These are phyloP conservation scores for Mycena haematopus DNA, from an alignment of 768 basidiomycete species.

Conservation along the genomic window DNA sequence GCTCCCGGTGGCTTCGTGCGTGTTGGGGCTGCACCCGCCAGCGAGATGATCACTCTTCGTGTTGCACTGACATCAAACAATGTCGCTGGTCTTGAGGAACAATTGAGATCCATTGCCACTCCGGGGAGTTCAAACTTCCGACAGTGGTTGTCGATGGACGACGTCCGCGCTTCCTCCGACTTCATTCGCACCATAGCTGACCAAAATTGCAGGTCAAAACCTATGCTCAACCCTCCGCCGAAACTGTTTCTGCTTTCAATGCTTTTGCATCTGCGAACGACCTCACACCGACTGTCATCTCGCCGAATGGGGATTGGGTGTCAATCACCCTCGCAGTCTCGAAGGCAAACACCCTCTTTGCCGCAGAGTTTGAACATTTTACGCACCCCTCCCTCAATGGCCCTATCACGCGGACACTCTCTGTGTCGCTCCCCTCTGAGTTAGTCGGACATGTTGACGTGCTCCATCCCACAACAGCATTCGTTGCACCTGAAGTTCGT, in stretches of 20 bases:
- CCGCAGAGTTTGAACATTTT: slow-evolving; percentile 3
- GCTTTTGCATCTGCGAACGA: slow-evolving; percentile 7
- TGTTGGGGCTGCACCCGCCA: neutral
- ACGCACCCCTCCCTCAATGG: neutral
- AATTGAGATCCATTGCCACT: neutral
- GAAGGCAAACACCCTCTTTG: slow-evolving; percentile 15
- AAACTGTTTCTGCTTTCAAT: slow-evolving; percentile 4
- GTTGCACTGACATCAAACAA: slow-evolving; percentile 8
- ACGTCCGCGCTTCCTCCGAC: neutral
- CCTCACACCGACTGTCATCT: slow-evolving; percentile 8
- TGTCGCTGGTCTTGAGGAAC: neutral
- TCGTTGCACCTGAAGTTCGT: neutral
- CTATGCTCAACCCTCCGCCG: neutral
- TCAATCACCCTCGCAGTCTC: slow-evolving; percentile 14
- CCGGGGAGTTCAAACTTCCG: neutral
- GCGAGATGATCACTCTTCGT: neutral
- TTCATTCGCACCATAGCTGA: neutral
- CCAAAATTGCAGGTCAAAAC: slow-evolving; percentile 2
- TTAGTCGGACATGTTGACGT: slow-evolving; percentile 18
- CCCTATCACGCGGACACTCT: slow-evolving; percentile 8
- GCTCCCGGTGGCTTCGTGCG: neutral
- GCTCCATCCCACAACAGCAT: slow-evolving; percentile 9
- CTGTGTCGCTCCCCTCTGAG: slow-evolving; percentile 11
- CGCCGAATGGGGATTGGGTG: slow-evolving; percentile 15
- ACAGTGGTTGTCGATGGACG: slow-evolving; percentile 7